A percentile compares a stretch with the other conserved stretches of the same genome.
These are phyloP conservation scores for Hsuehochloa calcarea DNA, from an alignment of 176 grass and related monocot species.

Conservation along the genomic window DNA sequence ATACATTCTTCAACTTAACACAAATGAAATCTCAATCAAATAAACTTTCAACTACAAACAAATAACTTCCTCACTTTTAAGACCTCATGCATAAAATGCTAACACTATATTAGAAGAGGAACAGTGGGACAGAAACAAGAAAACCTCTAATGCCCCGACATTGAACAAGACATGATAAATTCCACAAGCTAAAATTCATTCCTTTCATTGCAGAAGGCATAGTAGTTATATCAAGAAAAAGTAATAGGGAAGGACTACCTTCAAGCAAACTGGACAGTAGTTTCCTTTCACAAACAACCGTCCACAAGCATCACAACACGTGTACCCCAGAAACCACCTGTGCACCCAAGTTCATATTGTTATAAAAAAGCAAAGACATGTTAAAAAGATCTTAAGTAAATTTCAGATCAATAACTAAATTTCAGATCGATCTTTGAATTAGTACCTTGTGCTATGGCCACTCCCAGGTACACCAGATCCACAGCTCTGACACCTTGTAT, in stretches of 20 bases:
- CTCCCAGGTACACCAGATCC: slow-evolving; percentile 95
- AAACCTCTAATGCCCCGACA: neutral
- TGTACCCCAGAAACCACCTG: slow-evolving; percentile 99
- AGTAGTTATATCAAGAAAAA: slow-evolving; percentile 2
- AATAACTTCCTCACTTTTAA: neutral
- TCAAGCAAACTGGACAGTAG: slow-evolving; percentile 97
- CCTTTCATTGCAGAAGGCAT: neutral
- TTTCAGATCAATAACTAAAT: slow-evolving; percentile 5
- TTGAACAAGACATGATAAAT: neutral
- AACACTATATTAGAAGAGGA: slow-evolving; percentile 25
- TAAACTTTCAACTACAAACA: slow-evolving; percentile 11
- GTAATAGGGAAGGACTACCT: slow-evolving; percentile 49
- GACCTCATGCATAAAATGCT: neutral
- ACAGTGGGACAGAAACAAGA: neutral
- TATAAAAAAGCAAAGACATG: slow-evolving; percentile 20
- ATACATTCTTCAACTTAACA: neutral
- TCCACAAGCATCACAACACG: slow-evolving; percentile 97
- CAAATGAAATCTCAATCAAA: slow-evolving; percentile 9
- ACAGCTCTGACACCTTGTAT: slow-evolving; percentile 97
- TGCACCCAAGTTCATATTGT: slow-evolving; percentile 22
- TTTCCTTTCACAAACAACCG: slow-evolving; percentile 99
- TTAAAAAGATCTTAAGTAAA: slow-evolving; percentile 17
- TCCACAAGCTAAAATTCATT: neutral
- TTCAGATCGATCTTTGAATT: neutral
- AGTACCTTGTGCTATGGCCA: slow-evolving; percentile 94